Conservation (phyloP, 83 land plant genomes). For the Isoetes engelmannii region DNA sequence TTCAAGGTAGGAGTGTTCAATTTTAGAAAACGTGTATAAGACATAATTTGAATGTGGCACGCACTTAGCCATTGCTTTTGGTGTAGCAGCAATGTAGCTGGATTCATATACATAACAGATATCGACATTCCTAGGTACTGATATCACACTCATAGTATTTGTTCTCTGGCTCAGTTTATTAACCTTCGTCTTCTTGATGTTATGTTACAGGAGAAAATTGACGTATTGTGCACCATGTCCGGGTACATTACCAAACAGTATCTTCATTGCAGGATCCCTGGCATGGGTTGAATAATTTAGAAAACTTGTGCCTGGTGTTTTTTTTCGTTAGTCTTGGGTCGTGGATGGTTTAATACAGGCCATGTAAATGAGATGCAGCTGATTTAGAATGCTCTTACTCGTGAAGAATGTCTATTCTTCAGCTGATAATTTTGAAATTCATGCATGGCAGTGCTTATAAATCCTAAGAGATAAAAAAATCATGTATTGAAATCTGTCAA, state of each 20-base stretch:
- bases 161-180: neutral
- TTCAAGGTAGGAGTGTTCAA: conserved; percentile 49
- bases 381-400: too few relatives aligned
- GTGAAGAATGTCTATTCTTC: too few relatives aligned
- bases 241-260: conserved; percentile 63
- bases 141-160: neutral
- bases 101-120: conserved; percentile 80
- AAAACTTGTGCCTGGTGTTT: too few relatives aligned
- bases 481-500: too few relatives aligned
- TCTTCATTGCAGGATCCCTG: conserved; percentile 51
- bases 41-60: neutral
- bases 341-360: too few relatives aligned
- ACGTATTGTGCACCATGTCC: conserved; percentile 81
- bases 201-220: conserved; percentile 51
- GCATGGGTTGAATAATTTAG: conserved; percentile 48
- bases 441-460: too few relatives aligned
- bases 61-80: neutral
- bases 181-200: neutral
- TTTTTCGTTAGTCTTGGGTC: too few relatives aligned
- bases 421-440: too few relatives aligned
- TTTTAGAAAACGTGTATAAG: neutral
- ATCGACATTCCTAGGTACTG: conserved; percentile 59
- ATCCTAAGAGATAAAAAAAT: too few relatives aligned
- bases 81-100: conserved; percentile 71
- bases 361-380: too few relatives aligned